These are phyloP conservation scores for Chlorencoelia australis DNA, from an alignment of 2,329 filamentous ascomycete species.

Conservation along the genomic window DNA sequence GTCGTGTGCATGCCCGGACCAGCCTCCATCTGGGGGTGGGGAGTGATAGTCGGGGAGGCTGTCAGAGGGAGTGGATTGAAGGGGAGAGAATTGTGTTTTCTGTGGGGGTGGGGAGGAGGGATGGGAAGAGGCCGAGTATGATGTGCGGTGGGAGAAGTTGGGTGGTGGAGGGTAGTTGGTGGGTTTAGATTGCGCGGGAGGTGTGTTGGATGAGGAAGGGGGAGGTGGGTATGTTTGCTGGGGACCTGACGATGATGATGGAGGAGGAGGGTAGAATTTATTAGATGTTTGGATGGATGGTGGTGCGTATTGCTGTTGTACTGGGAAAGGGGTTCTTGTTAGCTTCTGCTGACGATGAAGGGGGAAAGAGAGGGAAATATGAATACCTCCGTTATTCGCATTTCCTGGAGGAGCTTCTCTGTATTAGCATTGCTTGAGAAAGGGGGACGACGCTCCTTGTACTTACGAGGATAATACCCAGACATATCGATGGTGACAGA, in stretches of 20 bases:
- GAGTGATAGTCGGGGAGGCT: conserved; percentile 12
- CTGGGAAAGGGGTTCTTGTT: no score
- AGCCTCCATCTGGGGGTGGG: conserved; percentile 17
- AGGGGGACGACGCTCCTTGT: no score
- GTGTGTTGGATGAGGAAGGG: conserved; percentile 23
- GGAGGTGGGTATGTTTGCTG: conserved; percentile 10
- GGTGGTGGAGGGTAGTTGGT: conserved; percentile 13
- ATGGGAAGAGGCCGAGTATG: conserved; percentile 17
- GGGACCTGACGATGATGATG: conserved; percentile 17
- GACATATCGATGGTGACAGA: conserved; percentile 20
- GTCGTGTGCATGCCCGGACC: conserved; percentile 12
- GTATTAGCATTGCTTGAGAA: conserved; percentile 12
- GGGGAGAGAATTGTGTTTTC: conserved; percentile 1
- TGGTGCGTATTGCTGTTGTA: conserved; percentile 22
- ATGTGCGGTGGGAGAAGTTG: conserved; percentile 27
- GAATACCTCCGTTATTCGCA: conserved; percentile 19
- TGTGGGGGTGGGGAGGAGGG: conserved; percentile 5
- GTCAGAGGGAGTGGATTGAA: conserved; percentile 3
- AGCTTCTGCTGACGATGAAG: no score
- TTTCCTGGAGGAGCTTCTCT: conserved; percentile 23
- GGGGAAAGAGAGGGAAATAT: no score
- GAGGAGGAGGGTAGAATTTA: conserved; percentile 27
- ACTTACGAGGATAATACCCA: conserved; percentile 28
- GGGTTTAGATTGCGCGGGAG: conserved; percentile 14
- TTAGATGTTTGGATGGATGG: conserved; percentile 21